Evolutionary conservation across 1,284 basidiomycete species (phyloP).

Genomic region (Cryptococcus sp.): DNA sequence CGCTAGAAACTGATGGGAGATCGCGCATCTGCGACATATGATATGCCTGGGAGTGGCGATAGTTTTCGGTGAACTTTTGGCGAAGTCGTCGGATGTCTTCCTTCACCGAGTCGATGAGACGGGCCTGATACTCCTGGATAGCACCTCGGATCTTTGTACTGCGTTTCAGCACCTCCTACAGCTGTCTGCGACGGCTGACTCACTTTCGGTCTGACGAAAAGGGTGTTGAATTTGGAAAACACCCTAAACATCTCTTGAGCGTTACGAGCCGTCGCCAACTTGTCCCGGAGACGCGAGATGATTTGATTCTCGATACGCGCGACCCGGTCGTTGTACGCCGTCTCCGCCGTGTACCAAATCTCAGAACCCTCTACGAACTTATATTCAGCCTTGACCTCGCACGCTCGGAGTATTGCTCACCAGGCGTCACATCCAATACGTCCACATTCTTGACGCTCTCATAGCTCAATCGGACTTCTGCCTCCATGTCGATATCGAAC

Average conservation of each 20-base stretch:
- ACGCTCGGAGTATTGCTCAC: slow-evolving; percentile 54
- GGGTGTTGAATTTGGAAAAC: slow-evolving; percentile 96
- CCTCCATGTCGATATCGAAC: slow-evolving; percentile 87
- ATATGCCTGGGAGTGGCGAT: slow-evolving; percentile 91
- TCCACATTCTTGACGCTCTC: slow-evolving; percentile 95
- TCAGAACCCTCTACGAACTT: slow-evolving; percentile 79
- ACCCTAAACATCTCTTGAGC: slow-evolving; percentile 99
- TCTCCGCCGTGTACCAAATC: slow-evolving; percentile 96
- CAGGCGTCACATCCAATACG: slow-evolving; percentile 87
- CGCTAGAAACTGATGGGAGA: slow-evolving; percentile 92
- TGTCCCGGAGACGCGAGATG: slow-evolving; percentile 86
- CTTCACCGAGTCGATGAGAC: slow-evolving; percentile 95
- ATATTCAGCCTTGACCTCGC: slow-evolving; percentile 5
- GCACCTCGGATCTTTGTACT: slow-evolving; percentile 81
- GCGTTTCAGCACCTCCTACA: neutral
- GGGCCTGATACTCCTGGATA: slow-evolving; percentile 98
- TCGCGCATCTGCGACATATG: slow-evolving; percentile 99
- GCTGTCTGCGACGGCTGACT: slow-evolving; percentile 17
- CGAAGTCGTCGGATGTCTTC: slow-evolving; percentile 95
- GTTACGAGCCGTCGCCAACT: slow-evolving; percentile 92
- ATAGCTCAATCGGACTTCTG: slow-evolving; percentile 92
- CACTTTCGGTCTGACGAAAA: slow-evolving; percentile 98
- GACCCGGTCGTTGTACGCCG: slow-evolving; percentile 95
- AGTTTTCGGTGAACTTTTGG: slow-evolving; percentile 95
- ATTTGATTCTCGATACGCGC: slow-evolving; percentile 98